Conservation (phyloP, 1,284 basidiomycete species). For the Ganoderma meredithae region DNA sequence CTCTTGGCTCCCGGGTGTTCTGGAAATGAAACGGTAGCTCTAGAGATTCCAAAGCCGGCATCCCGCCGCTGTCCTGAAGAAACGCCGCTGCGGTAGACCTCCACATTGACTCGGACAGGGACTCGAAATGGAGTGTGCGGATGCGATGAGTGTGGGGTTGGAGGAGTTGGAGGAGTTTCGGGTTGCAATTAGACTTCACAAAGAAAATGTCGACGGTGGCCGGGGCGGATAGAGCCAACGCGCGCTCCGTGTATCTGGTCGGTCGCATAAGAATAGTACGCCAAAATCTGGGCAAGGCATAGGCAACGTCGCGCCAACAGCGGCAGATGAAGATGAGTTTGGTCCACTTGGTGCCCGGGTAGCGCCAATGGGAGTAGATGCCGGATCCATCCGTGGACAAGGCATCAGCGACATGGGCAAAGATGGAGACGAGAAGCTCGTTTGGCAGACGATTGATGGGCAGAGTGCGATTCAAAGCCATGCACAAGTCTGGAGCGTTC, state of each 20-base stretch:
- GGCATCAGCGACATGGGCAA: background rate
- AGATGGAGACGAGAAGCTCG: conserved; percentile 9
- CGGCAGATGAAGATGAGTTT: background rate
- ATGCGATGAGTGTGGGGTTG: background rate
- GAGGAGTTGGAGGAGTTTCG: background rate
- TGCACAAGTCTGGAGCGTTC: background rate
- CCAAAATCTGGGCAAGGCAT: background rate
- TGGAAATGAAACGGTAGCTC: background rate
- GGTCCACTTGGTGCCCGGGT: background rate
- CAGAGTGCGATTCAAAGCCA: background rate
- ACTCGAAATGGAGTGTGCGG: background rate
- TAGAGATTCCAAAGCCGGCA: background rate
- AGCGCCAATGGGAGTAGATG: background rate
- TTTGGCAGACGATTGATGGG: conserved; percentile 4
- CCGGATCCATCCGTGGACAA: too few species aligned
- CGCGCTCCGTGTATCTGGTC: background rate
- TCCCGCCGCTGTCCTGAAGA: background rate
- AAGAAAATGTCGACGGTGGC: background rate
- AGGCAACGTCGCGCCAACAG: background rate
- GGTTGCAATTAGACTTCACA: background rate
- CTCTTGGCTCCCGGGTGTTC: background rate
- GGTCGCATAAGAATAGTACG: background rate
- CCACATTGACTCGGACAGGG: background rate
- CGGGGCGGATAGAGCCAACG: background rate
- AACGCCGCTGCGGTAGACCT: background rate